Evolutionary conservation across 345 rosid genomes (phyloP).

Genomic region (rapeseed (Brassica napus)): DNA sequence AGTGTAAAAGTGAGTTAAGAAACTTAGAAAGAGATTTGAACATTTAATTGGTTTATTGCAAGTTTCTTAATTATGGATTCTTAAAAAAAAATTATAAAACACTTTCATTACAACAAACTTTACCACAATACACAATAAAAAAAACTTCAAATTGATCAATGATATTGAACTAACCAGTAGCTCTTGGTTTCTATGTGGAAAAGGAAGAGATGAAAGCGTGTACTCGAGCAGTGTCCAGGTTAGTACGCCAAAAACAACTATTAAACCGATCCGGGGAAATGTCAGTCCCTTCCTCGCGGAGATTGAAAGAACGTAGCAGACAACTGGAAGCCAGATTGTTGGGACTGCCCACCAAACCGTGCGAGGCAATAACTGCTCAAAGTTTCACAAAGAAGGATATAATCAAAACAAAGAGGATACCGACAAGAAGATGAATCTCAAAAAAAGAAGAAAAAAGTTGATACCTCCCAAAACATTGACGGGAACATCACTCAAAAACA

Average conservation of each 20-base stretch:
- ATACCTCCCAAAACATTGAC: too few species aligned
- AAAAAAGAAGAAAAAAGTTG: too few species aligned
- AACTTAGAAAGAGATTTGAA: too few species aligned
- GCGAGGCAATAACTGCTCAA: conserved; percentile 73
- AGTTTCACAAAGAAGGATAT: neutral
- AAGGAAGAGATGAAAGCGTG: conserved; percentile 83
- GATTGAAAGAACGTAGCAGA: conserved; percentile 58
- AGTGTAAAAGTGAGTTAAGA: too few species aligned
- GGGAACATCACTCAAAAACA: too few species aligned
- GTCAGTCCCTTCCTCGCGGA: conserved; percentile 70
- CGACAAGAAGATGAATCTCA: too few species aligned
- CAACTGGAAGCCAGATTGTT: conserved; percentile 84
- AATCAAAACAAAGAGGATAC: conserved; percentile 1
- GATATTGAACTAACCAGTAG: conserved; percentile 67
- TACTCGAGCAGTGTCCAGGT: conserved; percentile 89
- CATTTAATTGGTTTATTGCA: too few species aligned
- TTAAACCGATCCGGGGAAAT: conserved; percentile 49
- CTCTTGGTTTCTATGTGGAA: conserved; percentile 87
- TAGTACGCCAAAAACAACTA: conserved; percentile 66
- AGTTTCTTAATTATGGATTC: too few species aligned
- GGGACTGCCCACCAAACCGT: conserved; percentile 99
- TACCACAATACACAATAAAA: too few species aligned
- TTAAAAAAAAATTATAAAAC: too few species aligned
- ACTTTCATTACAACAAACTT: too few species aligned
- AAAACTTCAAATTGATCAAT: neutral